Evolutionary conservation across 208 protist species (phyloP).

Genomic region (Trypanosoma brucei): DNA sequence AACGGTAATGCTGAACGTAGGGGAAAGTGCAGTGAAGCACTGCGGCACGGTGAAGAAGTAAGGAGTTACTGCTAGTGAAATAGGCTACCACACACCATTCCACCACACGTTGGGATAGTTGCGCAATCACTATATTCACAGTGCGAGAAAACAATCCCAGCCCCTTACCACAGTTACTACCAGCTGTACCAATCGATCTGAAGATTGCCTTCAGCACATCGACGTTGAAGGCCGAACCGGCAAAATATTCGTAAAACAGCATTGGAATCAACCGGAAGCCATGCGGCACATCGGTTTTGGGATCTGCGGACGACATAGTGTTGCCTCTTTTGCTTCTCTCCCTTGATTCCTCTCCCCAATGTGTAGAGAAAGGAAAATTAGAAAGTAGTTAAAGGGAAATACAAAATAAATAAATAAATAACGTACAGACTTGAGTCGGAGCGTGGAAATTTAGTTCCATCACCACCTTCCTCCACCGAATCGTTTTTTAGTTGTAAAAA

Average conservation of each 20-base stretch:
- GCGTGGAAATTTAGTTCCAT: too few species aligned
- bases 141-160: background rate
- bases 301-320: too few species aligned
- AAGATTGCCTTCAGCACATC: conserved; percentile 46
- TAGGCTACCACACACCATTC: conserved; percentile 50
- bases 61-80: conserved; percentile 22
- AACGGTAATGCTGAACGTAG: conserved; percentile 57
- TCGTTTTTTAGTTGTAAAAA: too few species aligned
- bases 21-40: conserved; percentile 46
- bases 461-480: too few species aligned
- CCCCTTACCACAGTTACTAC: background rate
- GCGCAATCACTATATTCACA: conserved; percentile 26
- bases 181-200: background rate
- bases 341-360: too few species aligned
- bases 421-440: too few species aligned
- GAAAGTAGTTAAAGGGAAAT: too few species aligned
- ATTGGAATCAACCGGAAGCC: conserved; percentile 26
- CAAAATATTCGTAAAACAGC: conserved; percentile 63
- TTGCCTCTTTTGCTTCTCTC: too few species aligned
- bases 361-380: too few species aligned
- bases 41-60: conserved; percentile 47
- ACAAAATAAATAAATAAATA: too few species aligned
- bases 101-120: conserved; percentile 37
- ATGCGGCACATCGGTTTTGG: conserved; percentile 1
- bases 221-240: conserved; percentile 31